Evolutionary conservation across 805 yeast genomes (phyloP).

Genomic region (Tetrapisispora namnaoensis): DNA sequence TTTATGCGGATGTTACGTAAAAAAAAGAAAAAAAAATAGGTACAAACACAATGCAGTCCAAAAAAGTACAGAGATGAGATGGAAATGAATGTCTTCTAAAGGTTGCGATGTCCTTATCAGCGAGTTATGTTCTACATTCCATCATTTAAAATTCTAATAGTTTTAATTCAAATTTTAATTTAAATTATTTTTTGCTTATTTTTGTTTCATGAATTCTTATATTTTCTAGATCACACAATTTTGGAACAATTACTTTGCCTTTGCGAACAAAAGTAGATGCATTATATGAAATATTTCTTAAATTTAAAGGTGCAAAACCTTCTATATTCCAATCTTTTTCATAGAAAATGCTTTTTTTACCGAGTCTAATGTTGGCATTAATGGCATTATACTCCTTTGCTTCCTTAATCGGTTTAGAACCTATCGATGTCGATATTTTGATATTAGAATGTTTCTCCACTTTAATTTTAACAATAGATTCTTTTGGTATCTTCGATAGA

Average conservation of each 20-base stretch:
- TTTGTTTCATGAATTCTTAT: constrained; percentile 2
- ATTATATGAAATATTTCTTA: constrained; percentile 23
- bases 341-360: constrained; percentile 41
- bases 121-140: too few relatives aligned
- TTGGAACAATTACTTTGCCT: constrained; percentile 2
- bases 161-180: background rate
- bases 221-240: constrained; percentile 3
- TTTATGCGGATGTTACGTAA: background rate
- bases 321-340: constrained; percentile 58
- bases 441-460: too few relatives aligned
- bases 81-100: too few relatives aligned
- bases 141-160: background rate
- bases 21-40: background rate
- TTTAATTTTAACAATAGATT: too few relatives aligned
- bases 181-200: background rate
- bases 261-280: constrained; percentile 26
- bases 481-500: too few relatives aligned
- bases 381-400: background rate
- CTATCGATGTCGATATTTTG: too few relatives aligned
- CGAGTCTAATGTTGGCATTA: background rate
- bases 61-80: too few relatives aligned
- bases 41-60: too few relatives aligned
- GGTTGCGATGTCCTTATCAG: too few relatives aligned
- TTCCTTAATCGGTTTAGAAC: too few relatives aligned
- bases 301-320: constrained; percentile 41